These are phyloP conservation scores for Orbilia quercus DNA, from an alignment of 2,329 filamentous ascomycete species.

Conservation along the genomic window DNA sequence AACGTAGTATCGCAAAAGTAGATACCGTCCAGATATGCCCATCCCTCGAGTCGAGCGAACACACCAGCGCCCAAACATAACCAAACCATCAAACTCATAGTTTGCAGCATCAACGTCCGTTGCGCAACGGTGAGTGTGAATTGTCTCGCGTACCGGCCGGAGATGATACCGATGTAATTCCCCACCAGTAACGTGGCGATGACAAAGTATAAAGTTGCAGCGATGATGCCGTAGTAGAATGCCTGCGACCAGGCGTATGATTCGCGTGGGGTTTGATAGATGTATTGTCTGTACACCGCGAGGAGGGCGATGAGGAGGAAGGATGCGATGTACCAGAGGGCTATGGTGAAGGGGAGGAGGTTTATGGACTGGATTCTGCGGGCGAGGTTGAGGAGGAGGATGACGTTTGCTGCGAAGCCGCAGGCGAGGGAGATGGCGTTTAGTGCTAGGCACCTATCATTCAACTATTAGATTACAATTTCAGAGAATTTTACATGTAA, in stretches of 20 bases:
- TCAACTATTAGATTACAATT: neutral
- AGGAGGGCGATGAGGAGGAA: constrained; percentile 75
- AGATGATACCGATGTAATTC: constrained; percentile 70
- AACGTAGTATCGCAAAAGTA: constrained; percentile 79
- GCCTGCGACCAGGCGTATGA: constrained; percentile 76
- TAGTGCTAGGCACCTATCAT: constrained; percentile 73
- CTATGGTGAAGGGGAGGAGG: constrained; percentile 83
- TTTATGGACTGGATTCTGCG: constrained; percentile 80
- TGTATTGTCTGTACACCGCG: constrained; percentile 73
- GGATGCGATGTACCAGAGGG: constrained; percentile 77
- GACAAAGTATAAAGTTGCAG: constrained; percentile 81
- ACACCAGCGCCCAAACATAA: constrained; percentile 80
- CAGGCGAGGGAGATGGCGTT: constrained; percentile 82
- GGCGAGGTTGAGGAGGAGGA: constrained; percentile 88
- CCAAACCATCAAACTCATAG: constrained; percentile 85
- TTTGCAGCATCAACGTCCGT: constrained; percentile 88
- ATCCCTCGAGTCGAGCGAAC: constrained; percentile 77
- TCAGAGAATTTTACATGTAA: constrained; percentile 10
- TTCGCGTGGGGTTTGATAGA: constrained; percentile 65
- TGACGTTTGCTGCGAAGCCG: constrained; percentile 81
- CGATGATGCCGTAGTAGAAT: constrained; percentile 86
- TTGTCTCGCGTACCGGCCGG: constrained; percentile 76
- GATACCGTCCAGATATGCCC: constrained; percentile 80
- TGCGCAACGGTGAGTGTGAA: constrained; percentile 82
- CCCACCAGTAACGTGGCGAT: constrained; percentile 81